These are phyloP conservation scores for Aphanomyces invadans DNA, from an alignment of 352 stramenopile genomes.

Conservation along the genomic window DNA sequence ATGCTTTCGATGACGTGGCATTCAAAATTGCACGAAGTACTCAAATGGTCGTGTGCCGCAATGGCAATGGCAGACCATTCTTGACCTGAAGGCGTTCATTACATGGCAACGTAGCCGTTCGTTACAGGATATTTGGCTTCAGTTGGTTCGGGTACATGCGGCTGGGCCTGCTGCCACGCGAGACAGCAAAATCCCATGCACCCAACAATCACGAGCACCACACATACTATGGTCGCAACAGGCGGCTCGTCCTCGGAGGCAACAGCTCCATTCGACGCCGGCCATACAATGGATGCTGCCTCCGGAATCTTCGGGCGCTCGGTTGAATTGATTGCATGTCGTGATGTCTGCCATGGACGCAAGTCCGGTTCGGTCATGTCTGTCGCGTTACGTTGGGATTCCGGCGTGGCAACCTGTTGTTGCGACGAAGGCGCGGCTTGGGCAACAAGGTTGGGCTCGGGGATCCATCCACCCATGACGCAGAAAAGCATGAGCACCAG, in stretches of 20 bases:
- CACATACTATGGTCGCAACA: not conserved
- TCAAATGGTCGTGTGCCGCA: no score
- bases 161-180: not conserved
- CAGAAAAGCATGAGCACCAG: not conserved
- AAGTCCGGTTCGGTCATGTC: not conserved
- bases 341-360: not conserved
- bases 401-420: not conserved
- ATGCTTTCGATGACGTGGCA: no score
- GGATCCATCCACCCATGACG: not conserved
- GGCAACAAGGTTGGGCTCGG: not conserved
- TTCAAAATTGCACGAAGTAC: no score
- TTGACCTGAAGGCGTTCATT: not conserved
- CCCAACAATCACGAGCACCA: not conserved
- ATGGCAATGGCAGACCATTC: not conserved
- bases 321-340: not conserved
- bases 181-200: not conserved
- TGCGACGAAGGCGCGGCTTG: not conserved
- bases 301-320: not conserved
- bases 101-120: not conserved
- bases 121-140: not conserved
- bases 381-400: not conserved
- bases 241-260: not conserved
- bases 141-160: not conserved
- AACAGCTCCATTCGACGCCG: not conserved
- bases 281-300: not conserved